Evolutionary conservation across 1,284 basidiomycete species (phyloP).

Genomic region (Meripilus lineatus): DNA sequence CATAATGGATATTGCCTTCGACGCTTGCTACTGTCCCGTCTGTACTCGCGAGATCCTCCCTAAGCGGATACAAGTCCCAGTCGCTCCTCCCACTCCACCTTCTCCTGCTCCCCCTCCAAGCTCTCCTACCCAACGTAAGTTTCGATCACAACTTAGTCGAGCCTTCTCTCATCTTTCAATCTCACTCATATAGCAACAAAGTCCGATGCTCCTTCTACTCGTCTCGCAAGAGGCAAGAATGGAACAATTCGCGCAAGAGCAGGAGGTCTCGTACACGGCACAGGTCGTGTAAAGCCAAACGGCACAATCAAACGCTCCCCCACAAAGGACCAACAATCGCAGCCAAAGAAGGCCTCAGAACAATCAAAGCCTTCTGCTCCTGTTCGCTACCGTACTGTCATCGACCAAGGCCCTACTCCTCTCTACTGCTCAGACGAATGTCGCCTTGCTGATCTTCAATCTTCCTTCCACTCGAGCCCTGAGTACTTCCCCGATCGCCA

Average conservation of each 20-base stretch:
- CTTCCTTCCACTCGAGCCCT: conserved; percentile 35
- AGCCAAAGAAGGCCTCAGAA: conserved; percentile 15
- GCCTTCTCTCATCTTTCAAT: conserved; percentile 9
- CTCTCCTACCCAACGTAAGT: conserved; percentile 29
- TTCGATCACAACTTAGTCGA: not conserved
- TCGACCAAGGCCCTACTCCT: conserved; percentile 69
- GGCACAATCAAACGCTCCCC: conserved; percentile 44
- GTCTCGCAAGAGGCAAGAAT: conserved; percentile 34
- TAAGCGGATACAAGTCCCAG: conserved; percentile 52
- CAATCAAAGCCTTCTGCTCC: conserved; percentile 24
- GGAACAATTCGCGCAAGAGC: conserved; percentile 36
- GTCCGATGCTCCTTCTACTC: conserved; percentile 17
- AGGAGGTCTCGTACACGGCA: conserved; percentile 57
- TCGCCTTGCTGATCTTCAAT: conserved; percentile 49
- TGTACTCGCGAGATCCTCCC: conserved; percentile 69
- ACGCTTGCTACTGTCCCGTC: conserved; percentile 69
- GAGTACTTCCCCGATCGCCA: conserved; percentile 42
- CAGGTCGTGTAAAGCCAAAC: conserved; percentile 51
- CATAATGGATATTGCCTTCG: conserved; percentile 45
- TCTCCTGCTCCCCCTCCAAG: conserved; percentile 28
- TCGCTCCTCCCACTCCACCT: conserved; percentile 25
- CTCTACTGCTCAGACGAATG: conserved; percentile 79
- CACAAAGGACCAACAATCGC: conserved; percentile 17
- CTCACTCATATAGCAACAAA: conserved; percentile 23
- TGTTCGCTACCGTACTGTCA: conserved; percentile 54